These are phyloP conservation scores for Termitomyces titanicus DNA, from an alignment of 768 basidiomycete genomes.

Conservation along the genomic window DNA sequence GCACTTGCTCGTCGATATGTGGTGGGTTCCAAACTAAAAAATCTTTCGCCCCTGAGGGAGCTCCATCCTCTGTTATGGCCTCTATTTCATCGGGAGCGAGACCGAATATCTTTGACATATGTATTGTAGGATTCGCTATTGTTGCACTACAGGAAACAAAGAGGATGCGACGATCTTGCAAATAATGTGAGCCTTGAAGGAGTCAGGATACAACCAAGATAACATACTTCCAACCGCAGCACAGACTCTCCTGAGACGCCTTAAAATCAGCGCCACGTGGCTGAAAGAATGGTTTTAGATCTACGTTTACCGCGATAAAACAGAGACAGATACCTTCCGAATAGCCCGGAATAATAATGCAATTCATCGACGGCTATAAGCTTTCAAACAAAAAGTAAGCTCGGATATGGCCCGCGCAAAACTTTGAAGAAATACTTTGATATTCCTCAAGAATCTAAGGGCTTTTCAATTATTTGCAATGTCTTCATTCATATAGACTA, in stretches of 20 bases:
- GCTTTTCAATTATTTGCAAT: background rate
- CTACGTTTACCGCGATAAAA: background rate
- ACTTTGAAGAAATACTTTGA: constrained; percentile 39
- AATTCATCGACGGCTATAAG: constrained; percentile 82
- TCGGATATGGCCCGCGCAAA: background rate
- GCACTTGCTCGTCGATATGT: constrained; percentile 49
- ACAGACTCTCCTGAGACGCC: constrained; percentile 73
- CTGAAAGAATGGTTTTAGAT: constrained; percentile 29
- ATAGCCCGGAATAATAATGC: constrained; percentile 78
- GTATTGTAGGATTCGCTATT: constrained; percentile 66
- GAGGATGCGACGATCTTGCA: constrained; percentile 46
- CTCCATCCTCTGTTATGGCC: constrained; percentile 74
- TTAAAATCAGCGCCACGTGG: constrained; percentile 77
- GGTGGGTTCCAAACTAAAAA: constrained; percentile 77
- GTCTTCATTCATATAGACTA: constrained; percentile 5
- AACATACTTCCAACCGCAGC: constrained; percentile 72
- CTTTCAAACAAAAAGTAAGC: constrained; percentile 19
- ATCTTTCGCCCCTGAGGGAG: constrained; percentile 78
- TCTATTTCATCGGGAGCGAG: constrained; percentile 57
- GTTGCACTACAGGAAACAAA: constrained; percentile 91
- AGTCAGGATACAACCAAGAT: background rate
- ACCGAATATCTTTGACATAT: constrained; percentile 78
- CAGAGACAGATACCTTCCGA: constrained; percentile 61
- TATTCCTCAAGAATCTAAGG: constrained; percentile 66
- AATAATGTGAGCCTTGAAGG: background rate